A percentile compares a stretch with the other conserved stretches of the same genome.
Evolutionary conservation across 176 grass and related monocot genomes (phyloP).

Genomic region (Eleusine indica): DNA sequence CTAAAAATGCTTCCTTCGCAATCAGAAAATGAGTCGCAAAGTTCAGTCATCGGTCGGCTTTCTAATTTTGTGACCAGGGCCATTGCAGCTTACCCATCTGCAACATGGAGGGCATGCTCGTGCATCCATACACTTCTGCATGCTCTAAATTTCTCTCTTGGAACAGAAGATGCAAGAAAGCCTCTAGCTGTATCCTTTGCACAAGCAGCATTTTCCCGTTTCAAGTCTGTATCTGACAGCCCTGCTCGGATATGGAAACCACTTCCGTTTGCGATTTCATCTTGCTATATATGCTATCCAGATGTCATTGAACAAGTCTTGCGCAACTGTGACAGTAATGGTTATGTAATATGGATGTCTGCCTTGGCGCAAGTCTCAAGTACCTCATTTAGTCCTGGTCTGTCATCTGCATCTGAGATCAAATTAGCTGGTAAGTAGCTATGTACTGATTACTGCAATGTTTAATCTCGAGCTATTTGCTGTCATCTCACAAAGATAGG

Average conservation of each 20-base stretch:
- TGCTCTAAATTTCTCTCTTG: conserved; percentile 53
- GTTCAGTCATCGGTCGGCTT: conserved; percentile 61
- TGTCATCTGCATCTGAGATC: conserved; percentile 79
- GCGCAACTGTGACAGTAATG: conserved; percentile 47
- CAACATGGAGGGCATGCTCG: conserved; percentile 78
- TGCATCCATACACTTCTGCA: conserved; percentile 77
- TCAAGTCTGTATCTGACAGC: conserved; percentile 59
- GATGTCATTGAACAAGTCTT: conserved; percentile 66
- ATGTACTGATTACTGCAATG: background rate
- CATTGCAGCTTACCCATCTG: conserved; percentile 74
- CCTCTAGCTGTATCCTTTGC: conserved; percentile 54
- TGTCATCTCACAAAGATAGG: background rate
- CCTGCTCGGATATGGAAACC: conserved; percentile 68
- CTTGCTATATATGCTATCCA: conserved; percentile 80
- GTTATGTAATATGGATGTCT: conserved; percentile 56
- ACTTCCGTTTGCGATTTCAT: conserved; percentile 64
- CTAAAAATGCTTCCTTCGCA: conserved; percentile 49
- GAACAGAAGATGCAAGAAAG: conserved; percentile 47
- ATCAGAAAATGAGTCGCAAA: conserved; percentile 40
- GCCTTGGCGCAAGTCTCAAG: conserved; percentile 70
- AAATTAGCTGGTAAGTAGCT: conserved; percentile 71
- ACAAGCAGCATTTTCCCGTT: conserved; percentile 56
- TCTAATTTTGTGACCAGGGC: conserved; percentile 74
- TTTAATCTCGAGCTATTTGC: background rate
- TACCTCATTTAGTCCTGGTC: conserved; percentile 49